These are phyloP conservation scores for Pyrenochaeta sp. DNA, from an alignment of 2,329 filamentous ascomycete genomes.

Conservation along the genomic window DNA sequence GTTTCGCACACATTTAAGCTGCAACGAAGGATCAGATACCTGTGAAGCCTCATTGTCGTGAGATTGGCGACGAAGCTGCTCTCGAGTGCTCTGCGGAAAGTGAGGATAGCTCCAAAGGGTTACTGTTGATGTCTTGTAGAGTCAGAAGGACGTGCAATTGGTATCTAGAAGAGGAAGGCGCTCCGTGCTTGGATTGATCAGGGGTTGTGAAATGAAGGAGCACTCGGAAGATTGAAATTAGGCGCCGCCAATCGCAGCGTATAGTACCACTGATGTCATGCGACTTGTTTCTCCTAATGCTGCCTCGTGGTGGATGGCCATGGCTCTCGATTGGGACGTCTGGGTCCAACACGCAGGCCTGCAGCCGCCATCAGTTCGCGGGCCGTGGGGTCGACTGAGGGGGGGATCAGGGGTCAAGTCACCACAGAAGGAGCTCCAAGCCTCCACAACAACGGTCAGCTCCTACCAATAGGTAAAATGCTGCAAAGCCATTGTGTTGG, in stretches of 20 bases:
- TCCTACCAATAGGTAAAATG: constrained; percentile 22
- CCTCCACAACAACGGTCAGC: constrained; percentile 12
- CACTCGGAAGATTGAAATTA: constrained; percentile 3
- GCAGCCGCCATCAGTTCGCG: constrained; percentile 34
- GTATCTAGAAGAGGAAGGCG: not conserved
- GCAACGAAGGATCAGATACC: no score
- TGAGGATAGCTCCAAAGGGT: not conserved
- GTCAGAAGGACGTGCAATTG: not conserved
- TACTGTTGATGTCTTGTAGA: not conserved
- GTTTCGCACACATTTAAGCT: no score
- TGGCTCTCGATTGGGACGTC: constrained; percentile 17
- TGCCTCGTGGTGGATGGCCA: constrained; percentile 26
- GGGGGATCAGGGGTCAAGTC: constrained; percentile 34
- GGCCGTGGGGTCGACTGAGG: constrained; percentile 16
- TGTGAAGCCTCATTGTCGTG: not conserved
- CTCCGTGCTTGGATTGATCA: not conserved
- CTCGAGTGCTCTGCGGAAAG: not conserved
- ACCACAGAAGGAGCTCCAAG: constrained; percentile 19
- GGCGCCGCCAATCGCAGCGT: constrained; percentile 1
- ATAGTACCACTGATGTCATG: constrained; percentile 28
- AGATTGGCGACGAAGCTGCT: not conserved
- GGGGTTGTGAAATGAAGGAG: constrained; percentile 1
- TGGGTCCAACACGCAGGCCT: constrained; percentile 23
- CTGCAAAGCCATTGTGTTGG: constrained; percentile 18
- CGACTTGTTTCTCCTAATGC: constrained; percentile 12